Conservation (phyloP, 306 rosid genomes). For the Cucumis hystrix region DNA sequence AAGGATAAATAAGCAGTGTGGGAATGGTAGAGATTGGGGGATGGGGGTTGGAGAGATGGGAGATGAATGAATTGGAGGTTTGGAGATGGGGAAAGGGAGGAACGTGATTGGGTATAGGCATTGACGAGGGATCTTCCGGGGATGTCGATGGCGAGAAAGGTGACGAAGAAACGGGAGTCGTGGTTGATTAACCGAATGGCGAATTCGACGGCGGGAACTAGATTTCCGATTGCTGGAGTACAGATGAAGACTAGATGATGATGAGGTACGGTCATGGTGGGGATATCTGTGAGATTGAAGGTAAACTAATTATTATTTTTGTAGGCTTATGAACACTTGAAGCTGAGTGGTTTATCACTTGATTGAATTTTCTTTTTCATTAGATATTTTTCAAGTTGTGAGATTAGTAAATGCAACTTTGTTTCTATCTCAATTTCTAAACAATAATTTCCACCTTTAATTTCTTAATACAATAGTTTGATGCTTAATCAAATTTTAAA, state of each 20-base stretch:
- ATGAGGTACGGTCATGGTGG: not conserved
- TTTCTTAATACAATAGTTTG: too few species aligned
- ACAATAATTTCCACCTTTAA: too few species aligned
- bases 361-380: too few species aligned
- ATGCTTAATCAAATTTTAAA: too few species aligned
- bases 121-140: not conserved
- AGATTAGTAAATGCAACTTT: too few species aligned
- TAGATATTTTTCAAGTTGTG: too few species aligned
- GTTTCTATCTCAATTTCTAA: too few species aligned
- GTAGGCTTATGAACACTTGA: not conserved
- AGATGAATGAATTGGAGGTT: not conserved
- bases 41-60: not conserved
- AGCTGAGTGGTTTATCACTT: not conserved
- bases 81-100: not conserved
- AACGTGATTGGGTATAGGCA: slow-evolving; percentile 1
- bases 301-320: too few species aligned
- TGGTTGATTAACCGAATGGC: slow-evolving; percentile 34
- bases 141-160: slow-evolving; percentile 7
- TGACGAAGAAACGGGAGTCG: slow-evolving; percentile 30
- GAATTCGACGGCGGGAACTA: slow-evolving; percentile 41
- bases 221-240: slow-evolving; percentile 37
- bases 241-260: slow-evolving; percentile 34
- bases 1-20: not conserved
- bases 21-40: not conserved
- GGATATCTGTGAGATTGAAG: not conserved